Conservation (phyloP, 2,329 filamentous ascomycete genomes). For the Neophaeococcomyces mojaviensis region DNA sequence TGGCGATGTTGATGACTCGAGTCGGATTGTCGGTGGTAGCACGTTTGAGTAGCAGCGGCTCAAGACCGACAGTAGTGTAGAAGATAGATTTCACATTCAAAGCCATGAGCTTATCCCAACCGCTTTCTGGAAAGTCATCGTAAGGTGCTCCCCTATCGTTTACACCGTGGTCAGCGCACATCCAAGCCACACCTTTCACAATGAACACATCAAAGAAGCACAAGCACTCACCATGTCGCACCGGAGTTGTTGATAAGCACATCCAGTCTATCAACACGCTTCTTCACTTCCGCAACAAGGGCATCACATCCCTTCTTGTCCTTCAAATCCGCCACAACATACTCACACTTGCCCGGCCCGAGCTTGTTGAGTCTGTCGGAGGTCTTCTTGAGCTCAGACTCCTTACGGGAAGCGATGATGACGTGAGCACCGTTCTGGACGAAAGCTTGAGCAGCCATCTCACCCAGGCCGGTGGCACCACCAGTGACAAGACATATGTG, state of each 20-base stretch:
- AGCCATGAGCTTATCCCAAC: conserved; percentile 51
- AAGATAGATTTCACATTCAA: conserved; percentile 50
- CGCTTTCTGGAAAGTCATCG: conserved; percentile 50
- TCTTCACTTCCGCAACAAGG: conserved; percentile 42
- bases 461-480: conserved; percentile 28
- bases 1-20: conserved; percentile 48
- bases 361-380: conserved; percentile 42
- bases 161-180: neutral
- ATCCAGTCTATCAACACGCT: conserved; percentile 36
- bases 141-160: conserved; percentile 43
- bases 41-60: conserved; percentile 41
- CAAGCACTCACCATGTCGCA: conserved; percentile 36
- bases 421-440: conserved; percentile 47
- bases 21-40: conserved; percentile 37
- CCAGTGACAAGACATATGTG: conserved; percentile 28
- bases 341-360: conserved; percentile 44
- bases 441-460: conserved; percentile 50
- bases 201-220: neutral
- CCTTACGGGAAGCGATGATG: conserved; percentile 48
- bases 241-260: conserved; percentile 48
- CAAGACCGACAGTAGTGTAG: conserved; percentile 38
- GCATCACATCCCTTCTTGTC: conserved; percentile 44
- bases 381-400: conserved; percentile 42
- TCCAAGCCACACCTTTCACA: neutral
- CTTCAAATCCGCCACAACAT: conserved; percentile 46